Evolutionary conservation across 352 stramenopile genomes (phyloP), one percentile per base, ranked within the genome.

Genomic region (Phytophthora pseudosyringae): DNA sequence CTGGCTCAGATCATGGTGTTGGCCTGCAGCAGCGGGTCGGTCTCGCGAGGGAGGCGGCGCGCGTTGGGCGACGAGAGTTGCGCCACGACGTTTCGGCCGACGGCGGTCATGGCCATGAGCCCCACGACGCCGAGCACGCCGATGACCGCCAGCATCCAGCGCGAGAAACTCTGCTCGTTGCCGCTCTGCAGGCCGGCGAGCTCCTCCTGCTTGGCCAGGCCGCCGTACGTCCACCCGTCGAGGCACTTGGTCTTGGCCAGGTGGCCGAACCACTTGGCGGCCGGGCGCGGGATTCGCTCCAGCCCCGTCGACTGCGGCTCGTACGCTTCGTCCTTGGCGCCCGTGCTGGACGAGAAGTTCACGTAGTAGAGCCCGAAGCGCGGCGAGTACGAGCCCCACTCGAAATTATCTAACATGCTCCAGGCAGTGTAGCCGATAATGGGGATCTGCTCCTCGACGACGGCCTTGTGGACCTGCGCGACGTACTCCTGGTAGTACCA

Each of bases 321-420:
- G 47, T 73, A 80, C n/a, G 38, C 64, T 56, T 60, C 59, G 25
- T 82, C 64, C 50, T 82, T 69, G 32, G 35, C 48, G 25, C 73
- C 77, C 0, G 64, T 79, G 8, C 64, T 38, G 29, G 64, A 59
- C 25, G 78, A 75, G 47, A 77, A 89, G 49, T 91, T 77, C 39
- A 90, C 79, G 67, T 88, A 87, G 64, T 78, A 91, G 39, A 90
- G 68, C 5, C 81, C 81, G 47, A 89, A 90, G 32, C 79, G 79
- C 16, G 79, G 77, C 28, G 73, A 69, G 61, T 80, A 90, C 39
- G 77, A 88, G 4, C 93, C 77, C 96, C 96, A 99, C 68, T 99
- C 95, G 72, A 97, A 98, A 64, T 98, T 98, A 69, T 98, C 94
- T 47, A 98, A 67, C 28, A 98, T 80, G 31, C 77, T 93, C 95